Conservation (phyloP, 352 stramenopile species). For the Pythium myriotylum region DNA sequence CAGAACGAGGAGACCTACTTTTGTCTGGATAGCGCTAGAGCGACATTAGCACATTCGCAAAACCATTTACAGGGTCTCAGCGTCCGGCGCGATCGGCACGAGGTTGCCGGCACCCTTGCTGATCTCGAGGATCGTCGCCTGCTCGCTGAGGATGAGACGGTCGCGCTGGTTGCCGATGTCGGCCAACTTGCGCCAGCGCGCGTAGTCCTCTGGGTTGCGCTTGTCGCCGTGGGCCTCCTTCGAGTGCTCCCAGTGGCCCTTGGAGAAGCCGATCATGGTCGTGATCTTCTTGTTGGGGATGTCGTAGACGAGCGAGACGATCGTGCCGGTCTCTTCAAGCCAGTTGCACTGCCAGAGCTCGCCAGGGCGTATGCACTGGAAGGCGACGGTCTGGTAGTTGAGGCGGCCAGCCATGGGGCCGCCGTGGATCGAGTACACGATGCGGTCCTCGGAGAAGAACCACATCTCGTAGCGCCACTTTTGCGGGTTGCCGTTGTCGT, state of each 20-base stretch:
- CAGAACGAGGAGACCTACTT: too few relatives aligned
- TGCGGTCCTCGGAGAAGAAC: too few relatives aligned
- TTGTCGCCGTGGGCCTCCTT: constrained; percentile 54
- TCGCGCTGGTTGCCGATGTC: constrained; percentile 38
- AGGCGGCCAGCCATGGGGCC: too few relatives aligned
- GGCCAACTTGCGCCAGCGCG: constrained; percentile 35
- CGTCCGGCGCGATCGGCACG: constrained; percentile 46
- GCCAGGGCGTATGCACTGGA: too few relatives aligned
- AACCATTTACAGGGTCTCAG: constrained; percentile 35
- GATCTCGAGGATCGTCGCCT: constrained; percentile 50
- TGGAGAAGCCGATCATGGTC: constrained; percentile 60
- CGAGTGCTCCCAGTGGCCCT: constrained; percentile 56
- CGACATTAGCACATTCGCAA: too few relatives aligned
- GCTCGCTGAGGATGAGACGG: constrained; percentile 53
- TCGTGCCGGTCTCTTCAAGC: constrained; percentile 63
- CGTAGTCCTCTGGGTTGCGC: constrained; percentile 57
- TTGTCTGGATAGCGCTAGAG: too few relatives aligned
- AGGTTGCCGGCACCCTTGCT: constrained; percentile 45
- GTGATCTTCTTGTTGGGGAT: constrained; percentile 53
- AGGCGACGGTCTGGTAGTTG: too few relatives aligned
- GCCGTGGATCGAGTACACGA: too few relatives aligned
- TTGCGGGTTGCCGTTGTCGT: too few relatives aligned
- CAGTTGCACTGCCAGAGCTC: constrained; percentile 73
- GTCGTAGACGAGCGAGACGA: constrained; percentile 57
- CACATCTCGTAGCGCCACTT: too few relatives aligned